Percentiles rank a stretch among this genome's conserved stretches.
These are phyloP conservation scores for Alternaria atra DNA, from an alignment of 2,329 filamentous ascomycete species.

Conservation along the genomic window DNA sequence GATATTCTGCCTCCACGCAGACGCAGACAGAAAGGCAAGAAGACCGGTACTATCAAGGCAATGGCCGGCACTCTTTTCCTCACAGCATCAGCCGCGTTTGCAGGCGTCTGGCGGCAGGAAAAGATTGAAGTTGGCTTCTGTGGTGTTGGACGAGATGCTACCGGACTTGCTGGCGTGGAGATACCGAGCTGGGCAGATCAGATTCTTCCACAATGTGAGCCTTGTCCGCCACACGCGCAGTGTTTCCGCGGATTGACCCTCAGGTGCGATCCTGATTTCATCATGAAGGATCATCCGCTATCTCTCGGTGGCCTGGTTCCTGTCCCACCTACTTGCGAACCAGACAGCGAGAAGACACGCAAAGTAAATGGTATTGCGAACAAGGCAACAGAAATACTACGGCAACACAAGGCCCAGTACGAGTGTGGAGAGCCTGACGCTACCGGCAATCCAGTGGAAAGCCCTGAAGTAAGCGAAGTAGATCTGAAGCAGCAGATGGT, in stretches of 20 bases:
- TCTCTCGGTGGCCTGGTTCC: constrained; percentile 83
- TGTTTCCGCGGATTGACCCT: constrained; percentile 82
- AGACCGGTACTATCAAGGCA: constrained; percentile 64
- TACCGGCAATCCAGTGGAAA: constrained; percentile 66
- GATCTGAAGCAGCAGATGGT: constrained; percentile 81
- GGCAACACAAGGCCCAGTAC: constrained; percentile 84
- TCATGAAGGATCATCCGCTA: constrained; percentile 84
- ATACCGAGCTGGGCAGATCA: constrained; percentile 77
- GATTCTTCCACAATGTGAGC: constrained; percentile 83
- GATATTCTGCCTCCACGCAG: constrained; percentile 57
- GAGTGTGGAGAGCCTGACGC: constrained; percentile 84
- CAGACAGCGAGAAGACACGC: constrained; percentile 90
- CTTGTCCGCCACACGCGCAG: constrained; percentile 87
- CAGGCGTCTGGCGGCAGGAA: constrained; percentile 88
- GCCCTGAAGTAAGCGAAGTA: constrained; percentile 72
- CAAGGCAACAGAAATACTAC: constrained; percentile 84
- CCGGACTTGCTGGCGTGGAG: constrained; percentile 66
- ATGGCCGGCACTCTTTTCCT: constrained; percentile 76
- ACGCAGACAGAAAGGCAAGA: constrained; percentile 45
- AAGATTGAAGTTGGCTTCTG: constrained; percentile 97
- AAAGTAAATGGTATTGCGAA: constrained; percentile 88
- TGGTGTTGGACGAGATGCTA: constrained; percentile 73
- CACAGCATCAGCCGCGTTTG: constrained; percentile 75
- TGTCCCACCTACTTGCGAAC: constrained; percentile 89
- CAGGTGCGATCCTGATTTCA: constrained; percentile 85